Base-by-base conservation (phyloP, 176 grass and related monocot genomes). In the Oryza longistaminata region DNA sequence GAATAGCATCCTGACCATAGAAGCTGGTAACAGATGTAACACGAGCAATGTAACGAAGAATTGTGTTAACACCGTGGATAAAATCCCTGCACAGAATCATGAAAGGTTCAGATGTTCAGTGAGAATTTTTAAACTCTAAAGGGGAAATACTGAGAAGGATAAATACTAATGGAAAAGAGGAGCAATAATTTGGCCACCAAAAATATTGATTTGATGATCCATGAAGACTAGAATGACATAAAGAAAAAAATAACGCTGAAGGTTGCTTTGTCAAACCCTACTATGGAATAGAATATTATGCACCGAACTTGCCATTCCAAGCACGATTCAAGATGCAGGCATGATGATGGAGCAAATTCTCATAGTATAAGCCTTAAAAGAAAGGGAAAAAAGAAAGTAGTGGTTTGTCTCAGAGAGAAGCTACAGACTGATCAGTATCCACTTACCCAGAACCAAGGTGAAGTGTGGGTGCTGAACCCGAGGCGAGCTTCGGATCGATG, bases 21-120 rank as follows among this genome's bases (percentile, higher is more conserved):
- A 98, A 95, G 71, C 65, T 79, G 78, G 91, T 79, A 88, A 92
- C 27, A 75, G 77, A 84, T 76, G 91, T 82, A 74, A 87, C 70
- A 60, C 81, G 67, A 19, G 85, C 89, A 73, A 93, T 89, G 46
- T 92, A 93, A 2, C 80, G 81, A 43, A 98, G 82, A 70, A 98
- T 88, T 39, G 89, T 87, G 74, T 92, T 93, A 45, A 80, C 68
- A 11, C 96, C 89, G 80, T 95, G 91, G 73, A 98, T 85, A 75
- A 50, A 81, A 58, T 88, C 80, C 71, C 96, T 98, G 89, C 39
- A 81, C n/a, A 73, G 12, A 82, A 60, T 46, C 27, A 89, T 67
- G 55, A 60, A 14, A 83, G 71, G 64, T 16, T 78, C 4, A 35
- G 3, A 83, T 68, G 46, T 16, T 78, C 4, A 35, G 4, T 70